phyloP scores from a whole-genome alignment of 306 rosid species.

The Castanea mollissima region DNA sequence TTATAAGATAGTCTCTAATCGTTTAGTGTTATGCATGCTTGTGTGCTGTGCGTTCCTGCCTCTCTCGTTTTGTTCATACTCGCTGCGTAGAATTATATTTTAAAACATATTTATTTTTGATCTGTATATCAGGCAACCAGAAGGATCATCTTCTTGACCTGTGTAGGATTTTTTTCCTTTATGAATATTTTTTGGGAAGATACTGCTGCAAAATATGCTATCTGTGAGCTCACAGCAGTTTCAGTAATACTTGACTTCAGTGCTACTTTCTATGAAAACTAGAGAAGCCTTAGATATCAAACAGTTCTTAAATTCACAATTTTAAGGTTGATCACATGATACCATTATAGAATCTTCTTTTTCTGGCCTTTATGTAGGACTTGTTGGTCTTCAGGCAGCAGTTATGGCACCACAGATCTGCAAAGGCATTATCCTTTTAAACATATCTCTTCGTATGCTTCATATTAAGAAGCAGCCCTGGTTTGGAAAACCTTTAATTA shows the following conservation, averaged over 20 bases:
- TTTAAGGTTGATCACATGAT: slow-evolving; percentile 4
- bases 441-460: slow-evolving; percentile 90
- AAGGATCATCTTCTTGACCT: neutral
- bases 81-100: neutral
- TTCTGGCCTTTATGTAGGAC: slow-evolving; percentile 48
- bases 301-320: neutral
- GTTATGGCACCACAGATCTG: slow-evolving; percentile 64
- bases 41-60: neutral
- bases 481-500: slow-evolving; percentile 79
- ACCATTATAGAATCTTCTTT: neutral
- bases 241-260: neutral
- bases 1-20: neutral
- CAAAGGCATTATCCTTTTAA: slow-evolving; percentile 69
- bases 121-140: neutral
- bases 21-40: neutral
- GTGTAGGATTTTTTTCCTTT: neutral
- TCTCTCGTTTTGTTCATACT: neutral
- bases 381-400: slow-evolving; percentile 99
- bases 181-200: neutral
- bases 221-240: neutral
- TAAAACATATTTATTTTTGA: neutral
- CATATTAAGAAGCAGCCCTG: slow-evolving; percentile 95
- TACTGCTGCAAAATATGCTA: neutral
- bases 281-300: neutral
- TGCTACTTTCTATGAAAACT: neutral